These are phyloP conservation scores for Tetrapisispora fleetii DNA, from an alignment of 805 yeast species.

Conservation along the genomic window DNA sequence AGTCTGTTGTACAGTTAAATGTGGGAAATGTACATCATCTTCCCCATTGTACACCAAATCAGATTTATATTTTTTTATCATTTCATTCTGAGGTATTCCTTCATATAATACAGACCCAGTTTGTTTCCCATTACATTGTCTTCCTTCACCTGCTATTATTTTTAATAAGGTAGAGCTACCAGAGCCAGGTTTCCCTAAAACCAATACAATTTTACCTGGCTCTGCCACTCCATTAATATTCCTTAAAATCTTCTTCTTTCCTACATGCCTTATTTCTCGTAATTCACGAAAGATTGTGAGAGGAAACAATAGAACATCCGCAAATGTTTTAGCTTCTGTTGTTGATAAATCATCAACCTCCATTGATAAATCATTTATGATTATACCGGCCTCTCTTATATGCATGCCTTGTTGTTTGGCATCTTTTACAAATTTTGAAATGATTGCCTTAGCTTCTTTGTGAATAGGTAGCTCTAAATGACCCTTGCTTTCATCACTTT, in stretches of 20 bases:
- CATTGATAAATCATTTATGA: slow-evolving; percentile 28
- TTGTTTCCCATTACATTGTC: slow-evolving; percentile 26
- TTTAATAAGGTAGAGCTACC: slow-evolving; percentile 61
- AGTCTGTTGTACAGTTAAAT: slow-evolving; percentile 50
- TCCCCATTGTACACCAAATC: slow-evolving; percentile 57
- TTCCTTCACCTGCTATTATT: slow-evolving; percentile 46
- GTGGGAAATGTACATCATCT: slow-evolving; percentile 54
- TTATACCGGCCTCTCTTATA: slow-evolving; percentile 32
- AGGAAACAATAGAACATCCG: slow-evolving; percentile 23
- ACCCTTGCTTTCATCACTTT: background rate
- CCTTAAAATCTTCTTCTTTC: slow-evolving; percentile 28
- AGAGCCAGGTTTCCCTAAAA: slow-evolving; percentile 61
- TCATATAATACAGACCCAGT: slow-evolving; percentile 49
- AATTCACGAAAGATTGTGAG: slow-evolving; percentile 13
- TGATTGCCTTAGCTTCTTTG: slow-evolving; percentile 7
- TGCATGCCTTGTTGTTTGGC: slow-evolving; percentile 35
- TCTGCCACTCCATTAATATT: slow-evolving; percentile 35
- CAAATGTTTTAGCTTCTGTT: slow-evolving; percentile 27
- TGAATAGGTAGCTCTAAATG: slow-evolving; percentile 1
- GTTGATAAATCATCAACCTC: slow-evolving; percentile 30
- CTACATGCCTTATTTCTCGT: slow-evolving; percentile 17
- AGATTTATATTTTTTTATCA: slow-evolving; percentile 39
- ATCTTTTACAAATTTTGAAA: slow-evolving; percentile 29
- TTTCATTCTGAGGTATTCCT: slow-evolving; percentile 29
- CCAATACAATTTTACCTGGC: slow-evolving; percentile 57